Conservation (phyloP, 179 eudicot species). For the Corrigiola litoralis region DNA sequence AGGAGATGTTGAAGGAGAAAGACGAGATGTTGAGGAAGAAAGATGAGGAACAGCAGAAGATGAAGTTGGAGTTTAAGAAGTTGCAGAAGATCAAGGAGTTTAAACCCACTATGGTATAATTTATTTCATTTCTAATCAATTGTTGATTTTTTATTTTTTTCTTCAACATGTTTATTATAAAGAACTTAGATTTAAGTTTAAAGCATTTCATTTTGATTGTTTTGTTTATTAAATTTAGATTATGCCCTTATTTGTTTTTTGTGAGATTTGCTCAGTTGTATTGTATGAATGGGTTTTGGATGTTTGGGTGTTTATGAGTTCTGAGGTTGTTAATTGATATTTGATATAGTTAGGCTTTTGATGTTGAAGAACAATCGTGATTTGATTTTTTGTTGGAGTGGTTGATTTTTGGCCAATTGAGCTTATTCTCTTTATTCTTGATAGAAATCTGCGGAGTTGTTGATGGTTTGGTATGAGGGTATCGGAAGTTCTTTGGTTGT, state of each 20-base stretch:
- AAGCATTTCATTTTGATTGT: too few relatives aligned
- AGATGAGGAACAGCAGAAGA: constrained; percentile 66
- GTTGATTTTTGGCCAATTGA: neutral
- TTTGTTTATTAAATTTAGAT: too few relatives aligned
- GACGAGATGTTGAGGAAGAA: constrained; percentile 61
- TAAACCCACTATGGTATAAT: constrained; percentile 68
- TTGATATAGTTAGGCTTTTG: too few relatives aligned
- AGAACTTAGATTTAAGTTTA: too few relatives aligned
- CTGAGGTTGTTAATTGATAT: neutral
- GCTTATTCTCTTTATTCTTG: neutral
- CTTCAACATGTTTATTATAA: too few relatives aligned
- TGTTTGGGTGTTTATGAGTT: too few relatives aligned
- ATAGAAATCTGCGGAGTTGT: neutral
- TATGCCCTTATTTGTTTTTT: too few relatives aligned
- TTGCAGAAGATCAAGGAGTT: constrained; percentile 91
- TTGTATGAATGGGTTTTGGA: too few relatives aligned
- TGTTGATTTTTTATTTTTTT: neutral
- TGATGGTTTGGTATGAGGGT: too few relatives aligned
- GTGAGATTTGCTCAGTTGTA: too few relatives aligned
- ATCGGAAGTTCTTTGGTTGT: too few relatives aligned
- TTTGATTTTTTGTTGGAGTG: neutral
- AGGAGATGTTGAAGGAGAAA: constrained; percentile 67
- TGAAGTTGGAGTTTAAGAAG: constrained; percentile 67
- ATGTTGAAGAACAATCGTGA: too few relatives aligned
- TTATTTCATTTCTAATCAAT: neutral